These are phyloP conservation scores for Hygrocybe punicea DNA, from an alignment of 768 basidiomycete genomes.

Conservation along the genomic window DNA sequence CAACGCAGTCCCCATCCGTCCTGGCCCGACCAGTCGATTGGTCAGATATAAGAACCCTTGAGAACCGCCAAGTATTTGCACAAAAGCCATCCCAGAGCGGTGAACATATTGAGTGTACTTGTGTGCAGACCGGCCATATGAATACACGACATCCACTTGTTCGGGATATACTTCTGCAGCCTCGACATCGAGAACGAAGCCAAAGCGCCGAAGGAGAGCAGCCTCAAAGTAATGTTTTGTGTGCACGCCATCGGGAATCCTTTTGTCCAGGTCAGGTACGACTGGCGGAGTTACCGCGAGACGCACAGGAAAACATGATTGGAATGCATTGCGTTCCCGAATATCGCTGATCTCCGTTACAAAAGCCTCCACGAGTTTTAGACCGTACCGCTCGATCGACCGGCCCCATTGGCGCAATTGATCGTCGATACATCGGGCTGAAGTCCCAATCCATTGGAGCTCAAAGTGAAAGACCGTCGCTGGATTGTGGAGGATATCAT, in stretches of 20 bases:
- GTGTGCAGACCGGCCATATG: constrained; percentile 77
- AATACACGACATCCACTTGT: constrained; percentile 81
- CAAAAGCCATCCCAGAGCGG: constrained; percentile 82
- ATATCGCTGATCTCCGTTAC: constrained; percentile 90
- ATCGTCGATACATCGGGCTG: constrained; percentile 88
- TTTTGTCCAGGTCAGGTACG: constrained; percentile 61
- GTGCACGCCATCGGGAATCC: constrained; percentile 65
- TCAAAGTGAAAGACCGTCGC: constrained; percentile 96
- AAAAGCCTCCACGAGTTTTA: constrained; percentile 90
- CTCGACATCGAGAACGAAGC: constrained; percentile 83
- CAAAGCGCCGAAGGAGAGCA: constrained; percentile 68
- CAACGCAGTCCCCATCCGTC: constrained; percentile 53
- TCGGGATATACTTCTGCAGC: constrained; percentile 73
- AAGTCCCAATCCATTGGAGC: constrained; percentile 94
- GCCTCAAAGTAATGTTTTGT: constrained; percentile 77
- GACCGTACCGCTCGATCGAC: constrained; percentile 81
- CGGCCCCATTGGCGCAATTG: constrained; percentile 77
- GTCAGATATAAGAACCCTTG: constrained; percentile 87
- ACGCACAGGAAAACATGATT: constrained; percentile 81
- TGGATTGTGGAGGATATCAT: constrained; percentile 94
- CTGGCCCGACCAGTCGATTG: constrained; percentile 77
- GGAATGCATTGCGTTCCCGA: constrained; percentile 81
- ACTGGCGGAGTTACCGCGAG: constrained; percentile 74
- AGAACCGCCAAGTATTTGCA: constrained; percentile 77
- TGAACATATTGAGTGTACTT: constrained; percentile 91